Percentiles rank a stretch among this genome's conserved stretches.
Conservation (phyloP, 441 rosid genomes). For the Brassica hybrid region DNA sequence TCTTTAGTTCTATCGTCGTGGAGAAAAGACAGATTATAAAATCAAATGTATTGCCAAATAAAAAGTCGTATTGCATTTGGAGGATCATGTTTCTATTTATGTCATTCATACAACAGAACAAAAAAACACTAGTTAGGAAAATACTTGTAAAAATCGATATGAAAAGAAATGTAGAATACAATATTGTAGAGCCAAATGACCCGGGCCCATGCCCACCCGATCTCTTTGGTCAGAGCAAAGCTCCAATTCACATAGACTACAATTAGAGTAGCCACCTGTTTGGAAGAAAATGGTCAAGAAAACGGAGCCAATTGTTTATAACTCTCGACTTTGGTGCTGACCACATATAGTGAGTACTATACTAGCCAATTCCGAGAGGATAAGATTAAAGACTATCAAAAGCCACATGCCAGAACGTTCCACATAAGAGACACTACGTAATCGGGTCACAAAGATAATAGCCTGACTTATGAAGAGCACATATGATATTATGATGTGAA, state of each 20-base stretch:
- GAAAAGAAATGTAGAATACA: too few relatives aligned
- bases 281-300: constrained; percentile 14
- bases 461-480: too few relatives aligned
- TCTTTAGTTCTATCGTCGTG: constrained; percentile 38
- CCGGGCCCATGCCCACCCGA: constrained; percentile 93
- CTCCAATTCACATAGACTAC: too few relatives aligned
- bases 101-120: background rate
- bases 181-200: constrained; percentile 37
- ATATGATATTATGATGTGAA: too few relatives aligned
- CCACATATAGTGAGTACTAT: constrained; percentile 7
- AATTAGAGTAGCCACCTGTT: constrained; percentile 60
- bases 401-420: constrained; percentile 86
- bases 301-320: background rate
- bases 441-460: too few relatives aligned
- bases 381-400: constrained; percentile 56
- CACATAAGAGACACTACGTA: too few relatives aligned
- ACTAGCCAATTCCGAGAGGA: constrained; percentile 85
- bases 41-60: constrained; percentile 31
- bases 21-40: constrained; percentile 32
- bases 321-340: too few relatives aligned
- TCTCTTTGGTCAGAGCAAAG: too few relatives aligned
- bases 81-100: constrained; percentile 17
- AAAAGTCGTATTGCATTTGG: constrained; percentile 25
- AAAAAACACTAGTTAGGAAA: constrained; percentile 12
- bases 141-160: constrained; percentile 19